Base-by-base conservation (phyloP, 345 rosid genomes). In the Arabis alpina region DNA sequence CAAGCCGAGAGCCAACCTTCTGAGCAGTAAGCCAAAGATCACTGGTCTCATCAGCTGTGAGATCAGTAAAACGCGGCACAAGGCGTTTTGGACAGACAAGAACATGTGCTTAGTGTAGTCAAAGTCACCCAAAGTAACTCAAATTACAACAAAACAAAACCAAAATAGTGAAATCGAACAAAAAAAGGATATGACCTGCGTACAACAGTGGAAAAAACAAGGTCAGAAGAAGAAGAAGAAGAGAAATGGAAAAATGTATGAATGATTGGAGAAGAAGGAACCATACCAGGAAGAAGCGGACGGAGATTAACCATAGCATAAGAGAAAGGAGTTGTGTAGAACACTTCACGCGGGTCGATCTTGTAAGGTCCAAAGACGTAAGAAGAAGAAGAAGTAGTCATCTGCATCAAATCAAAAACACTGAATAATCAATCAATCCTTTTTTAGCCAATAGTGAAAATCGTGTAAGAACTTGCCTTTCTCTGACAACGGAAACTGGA, bases 141-240 rank as follows among this genome's bases (percentile, higher is more conserved):
- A 12, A 32, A 11, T 39, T 36, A 64, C 6, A 32, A 19, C 1
- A 19, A 19, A 47, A 28, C 11, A 28, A 60, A 65, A 64, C 16
- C 52, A 28, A 32, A 27, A 50, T 12, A 58, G 27, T 49, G 47
- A 66, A 66, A 12, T 1, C 68, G 10, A 10, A 34, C 39, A 65
- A 71, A 50, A 70, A 77, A 90, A 90, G 97, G 98, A 93, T 93
- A 93, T 93, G 98, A 93, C 98, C 97, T 93, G 90, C 87, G n/a
- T 54, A 61, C 27, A 13, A 47, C 12, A 62, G 25, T 10, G 25
- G 37, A 27, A 53, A 5, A n/a, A 19, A 54, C 8, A 4, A 53
- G 1, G 8, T 60, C 4, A n/a, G n/a, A n/a, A 55, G 43, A 14
- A 13, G 28, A 34, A 48, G 30, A 39, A 39, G 57, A 12, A 16